These are phyloP conservation scores for Pythium sp. DNA, from an alignment of 352 stramenopile genomes.

Conservation along the genomic window DNA sequence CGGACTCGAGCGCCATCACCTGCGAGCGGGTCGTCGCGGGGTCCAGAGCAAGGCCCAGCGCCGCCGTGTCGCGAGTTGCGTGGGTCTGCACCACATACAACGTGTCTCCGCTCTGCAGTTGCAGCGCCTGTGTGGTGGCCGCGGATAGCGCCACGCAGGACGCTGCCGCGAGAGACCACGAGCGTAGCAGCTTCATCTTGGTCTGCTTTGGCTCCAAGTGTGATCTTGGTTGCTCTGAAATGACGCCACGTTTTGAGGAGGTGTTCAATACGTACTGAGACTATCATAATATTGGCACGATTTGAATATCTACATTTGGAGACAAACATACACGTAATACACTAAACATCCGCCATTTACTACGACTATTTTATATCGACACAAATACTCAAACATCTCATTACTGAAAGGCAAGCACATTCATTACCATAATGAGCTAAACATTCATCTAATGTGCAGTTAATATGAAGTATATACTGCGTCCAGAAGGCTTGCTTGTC, in stretches of 20 bases:
- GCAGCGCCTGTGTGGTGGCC: conserved; percentile 6
- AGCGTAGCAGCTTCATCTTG: background rate
- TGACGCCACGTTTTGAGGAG: conserved; percentile 1
- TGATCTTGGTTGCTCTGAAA: background rate
- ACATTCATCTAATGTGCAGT: no score
- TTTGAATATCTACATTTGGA: no score
- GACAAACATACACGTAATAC: no score
- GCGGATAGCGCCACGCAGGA: background rate
- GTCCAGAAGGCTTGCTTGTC: no score
- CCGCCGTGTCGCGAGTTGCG: conserved; percentile 34
- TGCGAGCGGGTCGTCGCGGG: conserved; percentile 34
- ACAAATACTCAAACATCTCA: no score
- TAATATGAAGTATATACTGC: no score
- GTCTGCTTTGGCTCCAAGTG: background rate
- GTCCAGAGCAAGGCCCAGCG: conserved; percentile 12
- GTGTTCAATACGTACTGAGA: no score
- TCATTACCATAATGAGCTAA: no score
- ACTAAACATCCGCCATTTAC: no score
- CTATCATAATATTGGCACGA: no score
- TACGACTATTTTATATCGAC: no score
- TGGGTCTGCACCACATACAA: conserved; percentile 76
- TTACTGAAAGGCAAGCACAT: no score
- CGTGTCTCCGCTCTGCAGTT: conserved; percentile 25
- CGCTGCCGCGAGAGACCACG: background rate
- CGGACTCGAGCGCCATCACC: conserved; percentile 61